A percentile compares a stretch with the other conserved stretches of the same genome.
Conservation (phyloP, 2,329 filamentous ascomycete species). For the Juglanconis oblonga region DNA sequence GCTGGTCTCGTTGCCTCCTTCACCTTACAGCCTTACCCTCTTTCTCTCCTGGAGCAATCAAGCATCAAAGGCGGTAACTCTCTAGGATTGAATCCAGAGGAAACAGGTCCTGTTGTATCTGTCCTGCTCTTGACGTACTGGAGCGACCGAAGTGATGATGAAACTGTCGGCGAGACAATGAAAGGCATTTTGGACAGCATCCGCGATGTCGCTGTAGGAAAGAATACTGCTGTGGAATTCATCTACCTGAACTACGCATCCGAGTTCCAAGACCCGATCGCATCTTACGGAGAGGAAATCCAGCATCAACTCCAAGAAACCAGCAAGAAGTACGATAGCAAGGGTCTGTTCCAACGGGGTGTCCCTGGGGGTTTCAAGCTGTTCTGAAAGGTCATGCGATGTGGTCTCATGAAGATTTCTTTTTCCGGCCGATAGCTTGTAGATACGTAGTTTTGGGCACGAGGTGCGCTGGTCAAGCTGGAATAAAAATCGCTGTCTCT, state of each 20-base stretch:
- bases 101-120: slow-evolving; percentile 19
- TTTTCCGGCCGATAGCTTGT: too few species aligned
- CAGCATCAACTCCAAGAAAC: background rate
- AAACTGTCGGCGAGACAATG: slow-evolving; percentile 9
- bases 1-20: background rate
- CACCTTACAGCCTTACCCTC: background rate
- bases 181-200: slow-evolving; percentile 16
- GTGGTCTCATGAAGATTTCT: too few species aligned
- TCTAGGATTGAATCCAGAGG: background rate
- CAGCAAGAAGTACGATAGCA: slow-evolving; percentile 1
- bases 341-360: slow-evolving; percentile 15
- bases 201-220: slow-evolving; percentile 14
- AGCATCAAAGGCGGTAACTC: background rate
- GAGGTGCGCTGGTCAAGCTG: too few species aligned
- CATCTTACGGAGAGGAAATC: slow-evolving; percentile 1
- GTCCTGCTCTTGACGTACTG: slow-evolving; percentile 20
- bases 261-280: background rate
- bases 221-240: background rate
- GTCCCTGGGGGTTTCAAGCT: slow-evolving; percentile 19
- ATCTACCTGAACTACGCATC: background rate
- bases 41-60: background rate
- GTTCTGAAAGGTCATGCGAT: background rate
- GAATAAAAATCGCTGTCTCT: too few species aligned
- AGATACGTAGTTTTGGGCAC: too few species aligned
- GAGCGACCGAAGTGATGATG: slow-evolving; percentile 21